Evolutionary conservation across 495 filamentous ascomycete species (phyloP).

Genomic region (Aspergillus affinis): DNA sequence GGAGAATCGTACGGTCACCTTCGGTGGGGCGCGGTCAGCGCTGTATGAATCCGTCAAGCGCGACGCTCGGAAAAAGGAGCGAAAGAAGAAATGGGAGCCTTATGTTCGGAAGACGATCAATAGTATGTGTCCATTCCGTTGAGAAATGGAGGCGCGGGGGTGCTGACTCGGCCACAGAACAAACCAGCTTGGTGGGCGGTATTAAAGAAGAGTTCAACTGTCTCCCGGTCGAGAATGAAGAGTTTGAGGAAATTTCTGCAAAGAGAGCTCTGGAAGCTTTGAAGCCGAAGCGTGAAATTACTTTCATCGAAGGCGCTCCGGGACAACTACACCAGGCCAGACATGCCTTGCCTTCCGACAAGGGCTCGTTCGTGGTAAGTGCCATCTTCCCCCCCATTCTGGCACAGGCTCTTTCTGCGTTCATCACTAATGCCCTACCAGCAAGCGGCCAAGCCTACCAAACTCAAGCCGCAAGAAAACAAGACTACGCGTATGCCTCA

Average conservation of each 20-base stretch:
- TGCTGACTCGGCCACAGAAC: conserved; percentile 55
- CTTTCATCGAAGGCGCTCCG: conserved; percentile 42
- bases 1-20: conserved; percentile 49
- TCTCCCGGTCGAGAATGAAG: conserved; percentile 70
- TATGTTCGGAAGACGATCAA: conserved; percentile 78
- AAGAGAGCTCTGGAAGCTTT: conserved; percentile 61
- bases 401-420: not conserved
- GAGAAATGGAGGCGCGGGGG: not conserved
- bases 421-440: conserved; percentile 23
- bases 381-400: not conserved
- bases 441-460: conserved; percentile 38
- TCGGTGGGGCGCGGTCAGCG: conserved; percentile 46
- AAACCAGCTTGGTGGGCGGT: conserved; percentile 72
- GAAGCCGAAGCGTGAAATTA: conserved; percentile 56
- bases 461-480: conserved; percentile 60
- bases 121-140: conserved; percentile 51
- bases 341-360: conserved; percentile 37
- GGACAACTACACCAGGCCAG: conserved; percentile 39
- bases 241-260: conserved; percentile 63
- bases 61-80: conserved; percentile 46
- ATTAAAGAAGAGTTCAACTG: conserved; percentile 77
- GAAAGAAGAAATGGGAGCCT: conserved; percentile 62
- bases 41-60: conserved; percentile 49
- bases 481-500: conserved; percentile 85
- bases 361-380: conserved; percentile 46